These are phyloP conservation scores for Vaccinium vitisidaea DNA, from an alignment of 148 eudicot species.

Conservation along the genomic window DNA sequence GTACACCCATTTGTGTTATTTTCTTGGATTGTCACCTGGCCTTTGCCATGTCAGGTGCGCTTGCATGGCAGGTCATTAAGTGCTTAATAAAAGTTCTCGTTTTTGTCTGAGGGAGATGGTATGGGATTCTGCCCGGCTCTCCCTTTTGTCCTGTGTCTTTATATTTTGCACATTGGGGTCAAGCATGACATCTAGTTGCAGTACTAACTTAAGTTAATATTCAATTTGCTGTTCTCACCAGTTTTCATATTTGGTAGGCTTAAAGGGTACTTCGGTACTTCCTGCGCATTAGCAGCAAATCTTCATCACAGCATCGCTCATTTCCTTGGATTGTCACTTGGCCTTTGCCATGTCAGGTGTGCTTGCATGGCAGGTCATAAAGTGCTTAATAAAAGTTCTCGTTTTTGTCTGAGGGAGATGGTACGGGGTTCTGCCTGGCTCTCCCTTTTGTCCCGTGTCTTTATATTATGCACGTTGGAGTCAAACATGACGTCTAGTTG, in stretches of 20 bases:
- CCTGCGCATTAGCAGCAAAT: not conserved
- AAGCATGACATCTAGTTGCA: not conserved
- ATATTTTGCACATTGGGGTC: not conserved
- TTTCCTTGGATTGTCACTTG: too few relatives aligned
- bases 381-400: slow-evolving; percentile 17
- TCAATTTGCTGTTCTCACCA: not conserved
- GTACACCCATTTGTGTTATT: not conserved
- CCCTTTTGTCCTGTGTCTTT: slow-evolving; percentile 12
- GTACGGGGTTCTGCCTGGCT: slow-evolving; percentile 67
- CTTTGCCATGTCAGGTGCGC: slow-evolving; percentile 79
- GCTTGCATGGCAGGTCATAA: slow-evolving; percentile 61
- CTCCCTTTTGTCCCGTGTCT: slow-evolving; percentile 24
- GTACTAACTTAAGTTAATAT: not conserved
- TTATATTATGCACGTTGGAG: not conserved
- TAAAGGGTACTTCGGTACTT: not conserved
- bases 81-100: slow-evolving; percentile 18
- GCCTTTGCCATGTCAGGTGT: slow-evolving; percentile 51
- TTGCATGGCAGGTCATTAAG: slow-evolving; percentile 53
- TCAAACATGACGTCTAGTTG: not conserved
- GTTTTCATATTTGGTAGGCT: not conserved
- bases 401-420: slow-evolving; percentile 52
- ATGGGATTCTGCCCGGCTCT: slow-evolving; percentile 68
- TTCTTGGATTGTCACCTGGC: slow-evolving; percentile 22
- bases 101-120: slow-evolving; percentile 56
- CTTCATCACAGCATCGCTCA: not conserved